These are phyloP conservation scores for Collariella sp. DNA, from an alignment of 495 filamentous ascomycete species.

Conservation along the genomic window DNA sequence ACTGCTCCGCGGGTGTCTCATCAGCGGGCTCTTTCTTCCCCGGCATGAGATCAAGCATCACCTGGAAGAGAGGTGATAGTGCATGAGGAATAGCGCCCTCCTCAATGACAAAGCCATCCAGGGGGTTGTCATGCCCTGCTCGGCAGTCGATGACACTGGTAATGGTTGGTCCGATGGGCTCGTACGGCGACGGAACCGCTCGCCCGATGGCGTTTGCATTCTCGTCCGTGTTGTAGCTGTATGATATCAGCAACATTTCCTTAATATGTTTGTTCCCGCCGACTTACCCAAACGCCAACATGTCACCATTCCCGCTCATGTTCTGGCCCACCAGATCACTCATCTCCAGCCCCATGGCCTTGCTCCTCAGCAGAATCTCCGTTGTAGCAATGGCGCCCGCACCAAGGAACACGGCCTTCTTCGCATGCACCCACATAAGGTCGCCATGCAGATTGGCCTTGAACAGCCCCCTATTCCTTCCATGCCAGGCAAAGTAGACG, in stretches of 20 bases:
- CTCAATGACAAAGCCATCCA: constrained; percentile 58
- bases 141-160: constrained; percentile 57
- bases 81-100: constrained; percentile 55
- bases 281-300: constrained; percentile 51
- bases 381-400: constrained; percentile 55
- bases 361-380: constrained; percentile 58
- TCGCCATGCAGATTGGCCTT: constrained; percentile 49
- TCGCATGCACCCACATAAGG: constrained; percentile 60
- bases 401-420: constrained; percentile 51
- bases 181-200: constrained; percentile 36
- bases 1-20: constrained; percentile 30
- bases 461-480: constrained; percentile 49
- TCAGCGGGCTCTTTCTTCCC: constrained; percentile 39
- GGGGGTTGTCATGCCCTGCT: constrained; percentile 40
- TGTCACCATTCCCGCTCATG: constrained; percentile 62
- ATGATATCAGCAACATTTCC: constrained; percentile 7
- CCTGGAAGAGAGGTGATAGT: constrained; percentile 47
- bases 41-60: constrained; percentile 49
- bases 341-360: constrained; percentile 48
- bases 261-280: not conserved
- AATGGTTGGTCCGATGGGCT: constrained; percentile 56
- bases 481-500: constrained; percentile 59
- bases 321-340: constrained; percentile 50
- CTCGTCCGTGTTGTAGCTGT: constrained; percentile 49
- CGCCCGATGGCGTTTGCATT: constrained; percentile 50